Evolutionary conservation across 2,329 filamentous ascomycete genomes (phyloP).

Genomic region (Dactylellina cionopaga): DNA sequence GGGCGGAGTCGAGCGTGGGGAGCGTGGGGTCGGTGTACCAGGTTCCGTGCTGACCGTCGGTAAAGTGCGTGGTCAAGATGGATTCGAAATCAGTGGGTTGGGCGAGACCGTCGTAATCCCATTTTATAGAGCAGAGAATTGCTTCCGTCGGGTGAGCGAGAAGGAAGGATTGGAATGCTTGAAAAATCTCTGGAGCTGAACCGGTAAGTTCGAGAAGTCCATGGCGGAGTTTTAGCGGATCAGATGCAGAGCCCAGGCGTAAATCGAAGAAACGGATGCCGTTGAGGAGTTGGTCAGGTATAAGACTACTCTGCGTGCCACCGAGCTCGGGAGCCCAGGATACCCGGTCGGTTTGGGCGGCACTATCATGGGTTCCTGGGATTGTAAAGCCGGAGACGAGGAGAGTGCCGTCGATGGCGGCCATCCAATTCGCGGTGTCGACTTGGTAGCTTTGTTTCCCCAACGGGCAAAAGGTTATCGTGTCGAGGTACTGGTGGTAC

Average conservation of each 20-base stretch:
- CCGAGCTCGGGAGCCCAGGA: constrained; percentile 15
- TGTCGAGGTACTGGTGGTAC: constrained; percentile 22
- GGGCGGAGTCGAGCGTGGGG: constrained; percentile 7
- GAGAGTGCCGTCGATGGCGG: constrained; percentile 2
- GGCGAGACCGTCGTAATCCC: constrained; percentile 8
- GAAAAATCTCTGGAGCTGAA: constrained; percentile 5
- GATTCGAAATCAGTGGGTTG: constrained; percentile 25
- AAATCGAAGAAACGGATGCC: constrained; percentile 30
- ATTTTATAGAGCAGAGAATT: constrained; percentile 29
- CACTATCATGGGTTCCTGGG: constrained; percentile 20
- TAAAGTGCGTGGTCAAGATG: neutral
- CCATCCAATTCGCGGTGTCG: constrained; percentile 20
- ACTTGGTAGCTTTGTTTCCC: neutral
- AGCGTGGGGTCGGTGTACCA: constrained; percentile 16
- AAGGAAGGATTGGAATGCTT: constrained; percentile 7
- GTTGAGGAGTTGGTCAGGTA: constrained; percentile 13
- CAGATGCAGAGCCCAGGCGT: neutral
- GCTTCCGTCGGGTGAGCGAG: constrained; percentile 7
- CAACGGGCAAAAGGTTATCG: constrained; percentile 9
- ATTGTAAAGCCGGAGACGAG: constrained; percentile 23
- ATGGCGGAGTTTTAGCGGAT: constrained; percentile 23
- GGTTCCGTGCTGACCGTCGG: neutral
- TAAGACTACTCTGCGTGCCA: constrained; percentile 9
- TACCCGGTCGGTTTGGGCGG: constrained; percentile 5
- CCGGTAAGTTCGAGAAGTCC: constrained; percentile 15